Percentiles rank a stretch among this genome's conserved stretches.
These are phyloP conservation scores for Pseudopyricularia cyperi DNA, from an alignment of 2,329 filamentous ascomycete species.

Conservation along the genomic window DNA sequence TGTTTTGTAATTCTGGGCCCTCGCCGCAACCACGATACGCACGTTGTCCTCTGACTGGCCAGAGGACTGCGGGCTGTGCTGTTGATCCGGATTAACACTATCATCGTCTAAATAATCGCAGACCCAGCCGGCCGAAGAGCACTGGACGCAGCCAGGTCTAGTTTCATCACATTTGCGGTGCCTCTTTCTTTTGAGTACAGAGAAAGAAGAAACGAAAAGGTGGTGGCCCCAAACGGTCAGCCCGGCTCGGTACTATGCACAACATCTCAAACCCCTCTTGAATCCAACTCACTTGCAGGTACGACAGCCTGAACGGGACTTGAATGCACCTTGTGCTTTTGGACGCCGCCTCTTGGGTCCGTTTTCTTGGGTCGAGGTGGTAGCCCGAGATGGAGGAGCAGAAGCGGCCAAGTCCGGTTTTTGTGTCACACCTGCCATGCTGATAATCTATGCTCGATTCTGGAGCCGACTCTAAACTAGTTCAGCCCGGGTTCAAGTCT, in stretches of 20 bases:
- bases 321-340: background rate
- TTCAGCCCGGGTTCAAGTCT: too few species aligned
- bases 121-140: background rate
- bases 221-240: background rate
- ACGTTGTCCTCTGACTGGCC: background rate
- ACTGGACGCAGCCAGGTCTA: background rate
- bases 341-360: background rate
- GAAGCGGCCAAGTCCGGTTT: background rate
- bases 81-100: background rate
- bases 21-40: background rate
- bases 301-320: background rate
- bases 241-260: background rate
- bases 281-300: background rate
- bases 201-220: background rate
- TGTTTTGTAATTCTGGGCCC: background rate
- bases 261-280: background rate
- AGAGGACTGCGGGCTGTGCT: background rate
- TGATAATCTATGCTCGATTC: background rate
- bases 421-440: background rate
- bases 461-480: background rate
- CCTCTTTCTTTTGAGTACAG: background rate
- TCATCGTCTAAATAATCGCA: background rate
- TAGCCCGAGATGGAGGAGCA: background rate
- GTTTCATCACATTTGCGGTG: background rate
- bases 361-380: background rate